phyloP scores from a whole-genome alignment of 2,329 filamentous ascomycete genomes.

The Diaporthe sp. region DNA sequence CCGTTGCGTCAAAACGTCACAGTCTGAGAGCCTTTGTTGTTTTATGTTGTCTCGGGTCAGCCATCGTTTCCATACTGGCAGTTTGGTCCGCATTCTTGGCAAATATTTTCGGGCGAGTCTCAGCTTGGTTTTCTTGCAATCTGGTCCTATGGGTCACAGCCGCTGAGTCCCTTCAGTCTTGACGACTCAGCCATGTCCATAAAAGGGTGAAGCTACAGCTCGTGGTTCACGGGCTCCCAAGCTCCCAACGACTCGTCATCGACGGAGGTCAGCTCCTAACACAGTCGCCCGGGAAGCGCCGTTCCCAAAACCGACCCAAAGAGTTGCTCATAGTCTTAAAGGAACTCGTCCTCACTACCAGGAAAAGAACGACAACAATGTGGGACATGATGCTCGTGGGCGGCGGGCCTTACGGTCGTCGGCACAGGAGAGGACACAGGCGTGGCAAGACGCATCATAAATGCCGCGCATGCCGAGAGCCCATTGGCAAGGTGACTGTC shows the following conservation, averaged over 20 bases:
- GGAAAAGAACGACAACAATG: not conserved
- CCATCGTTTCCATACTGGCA: not conserved
- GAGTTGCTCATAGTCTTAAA: not conserved
- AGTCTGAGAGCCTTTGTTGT: not conserved
- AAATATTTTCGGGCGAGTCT: constrained; percentile 14
- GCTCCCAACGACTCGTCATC: not conserved
- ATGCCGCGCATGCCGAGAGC: constrained; percentile 26
- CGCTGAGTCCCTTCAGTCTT: not conserved
- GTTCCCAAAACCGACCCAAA: not conserved
- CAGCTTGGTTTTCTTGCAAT: not conserved
- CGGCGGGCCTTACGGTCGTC: not conserved
- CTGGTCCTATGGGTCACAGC: not conserved
- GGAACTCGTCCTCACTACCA: not conserved
- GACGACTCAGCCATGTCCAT: not conserved
- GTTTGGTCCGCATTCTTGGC: not conserved
- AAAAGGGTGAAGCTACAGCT: not conserved
- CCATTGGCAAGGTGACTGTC: constrained; percentile 25
- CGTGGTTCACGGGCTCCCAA: not conserved
- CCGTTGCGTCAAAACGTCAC: not conserved
- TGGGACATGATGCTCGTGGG: constrained; percentile 32
- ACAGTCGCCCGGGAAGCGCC: too few species aligned
- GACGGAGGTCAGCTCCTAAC: not conserved
- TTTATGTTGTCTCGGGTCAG: not conserved
- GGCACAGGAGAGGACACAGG: not conserved
- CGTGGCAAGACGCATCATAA: constrained; percentile 3